These are phyloP conservation scores for Talaromyces rugulosus DNA, from an alignment of 2,329 filamentous ascomycete genomes.

Conservation along the genomic window DNA sequence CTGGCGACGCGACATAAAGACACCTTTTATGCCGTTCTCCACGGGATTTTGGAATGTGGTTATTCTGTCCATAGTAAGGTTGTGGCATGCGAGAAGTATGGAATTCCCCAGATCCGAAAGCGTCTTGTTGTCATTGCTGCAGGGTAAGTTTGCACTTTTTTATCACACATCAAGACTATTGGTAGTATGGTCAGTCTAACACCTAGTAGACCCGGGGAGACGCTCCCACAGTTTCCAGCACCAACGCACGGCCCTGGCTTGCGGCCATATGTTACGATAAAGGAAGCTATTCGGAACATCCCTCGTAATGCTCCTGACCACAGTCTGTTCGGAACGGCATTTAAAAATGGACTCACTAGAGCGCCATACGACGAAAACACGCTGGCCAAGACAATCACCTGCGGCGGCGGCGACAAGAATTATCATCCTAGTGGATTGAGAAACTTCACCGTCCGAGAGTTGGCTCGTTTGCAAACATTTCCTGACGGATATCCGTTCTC, in stretches of 20 bases:
- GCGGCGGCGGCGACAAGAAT: slow-evolving; percentile 54
- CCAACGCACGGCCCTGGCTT: slow-evolving; percentile 53
- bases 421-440: slow-evolving; percentile 63
- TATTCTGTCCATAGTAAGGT: slow-evolving; percentile 70
- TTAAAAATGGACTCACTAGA: slow-evolving; percentile 23
- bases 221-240: slow-evolving; percentile 60
- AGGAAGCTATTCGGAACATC: slow-evolving; percentile 38
- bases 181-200: slow-evolving; percentile 34
- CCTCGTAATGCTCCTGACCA: slow-evolving; percentile 40
- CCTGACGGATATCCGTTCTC: slow-evolving; percentile 58
- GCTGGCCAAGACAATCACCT: slow-evolving; percentile 60
- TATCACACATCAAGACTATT: not conserved
- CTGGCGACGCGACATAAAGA: slow-evolving; percentile 53
- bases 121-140: slow-evolving; percentile 52
- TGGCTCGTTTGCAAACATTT: slow-evolving; percentile 67
- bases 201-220: slow-evolving; percentile 65
- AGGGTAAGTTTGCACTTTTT: slow-evolving; percentile 35
- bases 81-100: slow-evolving; percentile 48
- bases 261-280: slow-evolving; percentile 37
- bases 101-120: slow-evolving; percentile 46
- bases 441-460: slow-evolving; percentile 63
- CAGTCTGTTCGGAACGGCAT: slow-evolving; percentile 25
- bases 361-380: slow-evolving; percentile 45
- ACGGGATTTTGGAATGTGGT: slow-evolving; percentile 54
- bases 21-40: slow-evolving; percentile 58